phyloP scores from a whole-genome alignment of 2,329 filamentous ascomycete species.

The Penicillium sp. region DNA sequence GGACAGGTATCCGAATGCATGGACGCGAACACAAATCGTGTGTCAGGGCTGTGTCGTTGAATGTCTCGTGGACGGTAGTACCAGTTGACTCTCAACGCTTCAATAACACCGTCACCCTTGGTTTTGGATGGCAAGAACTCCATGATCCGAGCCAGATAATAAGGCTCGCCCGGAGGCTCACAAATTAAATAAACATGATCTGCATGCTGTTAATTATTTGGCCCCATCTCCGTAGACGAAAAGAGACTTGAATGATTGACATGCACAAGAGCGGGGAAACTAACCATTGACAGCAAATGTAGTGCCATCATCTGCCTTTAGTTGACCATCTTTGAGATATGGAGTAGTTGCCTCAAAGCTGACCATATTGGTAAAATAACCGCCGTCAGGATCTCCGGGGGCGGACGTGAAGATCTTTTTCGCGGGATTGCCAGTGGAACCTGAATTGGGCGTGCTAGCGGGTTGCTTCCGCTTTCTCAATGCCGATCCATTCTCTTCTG shows the following conservation, averaged over 20 bases:
- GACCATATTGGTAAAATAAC: conserved; percentile 76
- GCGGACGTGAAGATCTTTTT: conserved; percentile 40
- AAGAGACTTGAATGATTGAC: not conserved
- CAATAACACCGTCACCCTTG: conserved; percentile 70
- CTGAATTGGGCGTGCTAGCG: conserved; percentile 35
- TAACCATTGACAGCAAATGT: conserved; percentile 79
- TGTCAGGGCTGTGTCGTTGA: conserved; percentile 86
- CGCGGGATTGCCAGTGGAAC: conserved; percentile 29
- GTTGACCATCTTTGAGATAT: conserved; percentile 70
- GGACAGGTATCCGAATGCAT: conserved; percentile 99
- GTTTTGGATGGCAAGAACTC: conserved; percentile 88
- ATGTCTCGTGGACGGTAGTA: conserved; percentile 97
- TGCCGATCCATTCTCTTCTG: conserved; percentile 46
- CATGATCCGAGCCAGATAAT: conserved; percentile 97
- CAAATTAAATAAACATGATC: conserved; percentile 94
- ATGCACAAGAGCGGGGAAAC: not conserved
- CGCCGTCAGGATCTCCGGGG: conserved; percentile 31
- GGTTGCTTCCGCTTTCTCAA: conserved; percentile 87
- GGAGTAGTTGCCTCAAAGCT: conserved; percentile 74
- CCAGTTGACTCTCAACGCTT: conserved; percentile 93
- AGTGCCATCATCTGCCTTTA: conserved; percentile 90
- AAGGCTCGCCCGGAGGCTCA: conserved; percentile 95
- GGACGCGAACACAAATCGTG: conserved; percentile 86
- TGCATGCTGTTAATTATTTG: conserved; percentile 32
- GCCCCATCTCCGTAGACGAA: not conserved